Evolutionary conservation across 1,284 basidiomycete genomes (phyloP).

Genomic region (Leucoagaricus sp.): DNA sequence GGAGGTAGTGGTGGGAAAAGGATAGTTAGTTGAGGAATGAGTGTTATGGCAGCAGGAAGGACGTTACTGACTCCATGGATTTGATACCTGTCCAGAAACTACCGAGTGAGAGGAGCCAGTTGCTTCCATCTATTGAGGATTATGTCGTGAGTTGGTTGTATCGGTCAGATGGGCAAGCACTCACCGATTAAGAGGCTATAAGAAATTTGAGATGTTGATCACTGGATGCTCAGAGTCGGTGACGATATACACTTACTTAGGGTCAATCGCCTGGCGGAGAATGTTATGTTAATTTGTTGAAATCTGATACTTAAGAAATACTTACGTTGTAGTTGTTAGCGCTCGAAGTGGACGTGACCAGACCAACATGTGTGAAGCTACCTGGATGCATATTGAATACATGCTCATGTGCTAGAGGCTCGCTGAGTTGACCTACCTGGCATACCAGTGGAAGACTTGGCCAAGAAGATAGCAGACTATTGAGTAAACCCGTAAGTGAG

Average conservation of each 20-base stretch:
- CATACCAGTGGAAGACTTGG: conserved; percentile 46
- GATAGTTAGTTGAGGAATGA: not conserved
- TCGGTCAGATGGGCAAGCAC: conserved; percentile 10
- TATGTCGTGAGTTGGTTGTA: not conserved
- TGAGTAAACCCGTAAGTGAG: not conserved
- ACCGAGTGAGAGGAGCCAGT: conserved; percentile 49
- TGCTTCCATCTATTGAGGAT: conserved; percentile 31
- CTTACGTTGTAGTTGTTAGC: conserved; percentile 51
- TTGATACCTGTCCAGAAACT: conserved; percentile 57
- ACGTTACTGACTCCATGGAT: conserved; percentile 29
- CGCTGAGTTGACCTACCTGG: conserved; percentile 24
- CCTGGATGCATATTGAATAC: conserved; percentile 21
- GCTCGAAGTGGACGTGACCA: conserved; percentile 46
- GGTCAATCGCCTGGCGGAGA: conserved; percentile 50
- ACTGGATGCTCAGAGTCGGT: not conserved
- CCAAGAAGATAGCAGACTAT: conserved; percentile 51
- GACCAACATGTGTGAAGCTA: conserved; percentile 41
- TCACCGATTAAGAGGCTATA: conserved; percentile 36
- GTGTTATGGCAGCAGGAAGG: not conserved
- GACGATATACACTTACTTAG: conserved; percentile 40
- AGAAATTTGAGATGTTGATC: not conserved
- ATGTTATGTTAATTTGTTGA: not conserved
- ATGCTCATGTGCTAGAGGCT: not conserved
- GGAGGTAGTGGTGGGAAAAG: not conserved
- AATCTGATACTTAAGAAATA: not conserved